Conservation (phyloP, 345 rosid genomes). For the Boechera stricta region DNA sequence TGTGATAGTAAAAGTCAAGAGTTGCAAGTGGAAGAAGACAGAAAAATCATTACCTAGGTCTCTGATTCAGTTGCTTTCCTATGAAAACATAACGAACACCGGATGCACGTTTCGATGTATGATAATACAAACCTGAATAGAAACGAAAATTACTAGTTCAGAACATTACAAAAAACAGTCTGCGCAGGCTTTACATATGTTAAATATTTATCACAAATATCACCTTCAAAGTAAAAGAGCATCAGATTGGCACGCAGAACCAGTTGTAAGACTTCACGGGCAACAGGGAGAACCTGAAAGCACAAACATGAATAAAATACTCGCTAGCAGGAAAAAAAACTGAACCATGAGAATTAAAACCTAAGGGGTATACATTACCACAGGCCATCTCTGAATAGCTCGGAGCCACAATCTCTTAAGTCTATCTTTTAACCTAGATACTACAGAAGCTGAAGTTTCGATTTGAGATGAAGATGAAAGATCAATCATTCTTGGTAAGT, state of each 20-base stretch:
- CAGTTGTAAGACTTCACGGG: slow-evolving; percentile 79
- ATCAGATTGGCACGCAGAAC: slow-evolving; percentile 85
- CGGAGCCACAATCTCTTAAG: slow-evolving; percentile 55
- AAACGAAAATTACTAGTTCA: slow-evolving; percentile 6
- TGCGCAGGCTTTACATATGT: not conserved
- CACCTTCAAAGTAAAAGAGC: slow-evolving; percentile 99
- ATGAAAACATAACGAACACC: slow-evolving; percentile 88
- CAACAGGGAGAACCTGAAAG: slow-evolving; percentile 74
- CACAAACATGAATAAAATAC: slow-evolving; percentile 12
- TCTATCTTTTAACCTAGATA: slow-evolving; percentile 62
- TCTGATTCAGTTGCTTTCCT: slow-evolving; percentile 91
- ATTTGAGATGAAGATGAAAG: slow-evolving; percentile 52
- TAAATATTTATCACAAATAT: slow-evolving; percentile 9
- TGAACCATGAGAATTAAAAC: slow-evolving; percentile 7
- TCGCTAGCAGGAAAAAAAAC: slow-evolving; percentile 13
- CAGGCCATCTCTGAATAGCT: slow-evolving; percentile 78
- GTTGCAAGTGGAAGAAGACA: slow-evolving; percentile 22
- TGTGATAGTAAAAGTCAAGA: not conserved
- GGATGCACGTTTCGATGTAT: slow-evolving; percentile 85
- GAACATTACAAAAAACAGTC: slow-evolving; percentile 4
- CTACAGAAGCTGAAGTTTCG: slow-evolving; percentile 52
- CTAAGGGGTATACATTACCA: slow-evolving; percentile 50
- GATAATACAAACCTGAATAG: slow-evolving; percentile 80
- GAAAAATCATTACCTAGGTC: slow-evolving; percentile 68
- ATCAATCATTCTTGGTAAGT: slow-evolving; percentile 44